Conservation (phyloP, 169 alveolate genomes). For the Plasmodium knowlesi region DNA sequence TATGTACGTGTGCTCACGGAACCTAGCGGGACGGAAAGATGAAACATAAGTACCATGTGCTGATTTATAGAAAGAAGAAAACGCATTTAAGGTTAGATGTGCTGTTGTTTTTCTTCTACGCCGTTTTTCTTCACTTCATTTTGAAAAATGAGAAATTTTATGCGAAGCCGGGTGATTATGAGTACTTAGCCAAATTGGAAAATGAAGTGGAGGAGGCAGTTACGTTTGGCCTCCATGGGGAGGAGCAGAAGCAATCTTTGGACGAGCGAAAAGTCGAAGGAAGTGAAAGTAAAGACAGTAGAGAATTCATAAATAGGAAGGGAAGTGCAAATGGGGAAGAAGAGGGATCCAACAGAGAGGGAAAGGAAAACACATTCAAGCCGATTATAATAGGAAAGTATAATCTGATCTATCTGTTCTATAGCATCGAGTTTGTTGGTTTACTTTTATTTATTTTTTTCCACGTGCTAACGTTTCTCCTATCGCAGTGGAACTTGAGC, state of each 20-base stretch:
- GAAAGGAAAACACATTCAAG: conserved; percentile 15
- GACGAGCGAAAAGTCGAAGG: not conserved
- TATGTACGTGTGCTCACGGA: not conserved
- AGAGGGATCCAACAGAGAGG: not conserved
- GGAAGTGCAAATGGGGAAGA: not conserved
- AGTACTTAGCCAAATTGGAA: conserved; percentile 24
- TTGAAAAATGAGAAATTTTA: conserved; percentile 57
- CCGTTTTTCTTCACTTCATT: conserved; percentile 18
- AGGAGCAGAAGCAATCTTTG: not conserved
- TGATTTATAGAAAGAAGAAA: conserved; percentile 40
- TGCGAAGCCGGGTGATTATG: conserved; percentile 63
- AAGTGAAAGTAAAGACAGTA: not conserved
- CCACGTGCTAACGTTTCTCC: conserved; percentile 24
- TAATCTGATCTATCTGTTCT: conserved; percentile 51
- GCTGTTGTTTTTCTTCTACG: conserved; percentile 54
- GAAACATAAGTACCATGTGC: conserved; percentile 50
- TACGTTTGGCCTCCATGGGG: not conserved
- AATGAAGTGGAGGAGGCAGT: not conserved
- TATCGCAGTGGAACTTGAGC: conserved; percentile 63
- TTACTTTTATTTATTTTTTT: conserved; percentile 37
- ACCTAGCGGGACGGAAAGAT: conserved; percentile 15
- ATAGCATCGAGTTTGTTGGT: conserved; percentile 52
- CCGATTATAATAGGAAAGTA: conserved; percentile 71
- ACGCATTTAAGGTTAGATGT: conserved; percentile 49
- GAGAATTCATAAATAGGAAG: not conserved